These are phyloP conservation scores for Rhizoclosmatium sp. DNA, from an alignment of 192 early-diverging fungal genomes.

Conservation along the genomic window DNA sequence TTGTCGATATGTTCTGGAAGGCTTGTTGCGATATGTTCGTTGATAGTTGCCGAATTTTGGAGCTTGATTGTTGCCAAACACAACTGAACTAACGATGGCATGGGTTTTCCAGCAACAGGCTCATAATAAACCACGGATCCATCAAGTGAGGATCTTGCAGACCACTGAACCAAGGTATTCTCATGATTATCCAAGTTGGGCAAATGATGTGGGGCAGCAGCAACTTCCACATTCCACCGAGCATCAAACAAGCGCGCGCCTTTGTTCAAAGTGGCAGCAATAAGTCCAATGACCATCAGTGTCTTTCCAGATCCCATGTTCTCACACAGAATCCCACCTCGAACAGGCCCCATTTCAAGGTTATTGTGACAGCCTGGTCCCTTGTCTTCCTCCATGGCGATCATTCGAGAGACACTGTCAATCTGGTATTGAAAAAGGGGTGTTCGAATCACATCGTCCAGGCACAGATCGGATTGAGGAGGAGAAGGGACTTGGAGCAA, in stretches of 20 bases:
- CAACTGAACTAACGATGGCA: background rate
- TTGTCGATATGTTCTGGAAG: conserved; percentile 64
- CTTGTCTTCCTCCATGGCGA: background rate
- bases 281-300: conserved; percentile 63
- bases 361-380: background rate
- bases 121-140: background rate
- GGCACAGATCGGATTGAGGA: background rate
- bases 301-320: conserved; percentile 93
- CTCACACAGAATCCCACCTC: conserved; percentile 79
- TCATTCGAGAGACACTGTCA: background rate
- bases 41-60: background rate
- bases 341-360: background rate
- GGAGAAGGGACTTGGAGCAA: background rate
- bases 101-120: background rate
- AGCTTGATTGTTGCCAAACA: background rate
- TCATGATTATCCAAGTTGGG: background rate
- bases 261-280: conserved; percentile 7
- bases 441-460: background rate
- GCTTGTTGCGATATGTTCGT: conserved; percentile 23
- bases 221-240: background rate
- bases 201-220: background rate
- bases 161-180: background rate
- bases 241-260: background rate
- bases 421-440: background rate
- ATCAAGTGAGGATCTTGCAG: background rate